Percentiles rank a stretch among this genome's conserved stretches.
These are phyloP conservation scores for Rhododendron henanense DNA, from an alignment of 148 eudicot species.

Conservation along the genomic window DNA sequence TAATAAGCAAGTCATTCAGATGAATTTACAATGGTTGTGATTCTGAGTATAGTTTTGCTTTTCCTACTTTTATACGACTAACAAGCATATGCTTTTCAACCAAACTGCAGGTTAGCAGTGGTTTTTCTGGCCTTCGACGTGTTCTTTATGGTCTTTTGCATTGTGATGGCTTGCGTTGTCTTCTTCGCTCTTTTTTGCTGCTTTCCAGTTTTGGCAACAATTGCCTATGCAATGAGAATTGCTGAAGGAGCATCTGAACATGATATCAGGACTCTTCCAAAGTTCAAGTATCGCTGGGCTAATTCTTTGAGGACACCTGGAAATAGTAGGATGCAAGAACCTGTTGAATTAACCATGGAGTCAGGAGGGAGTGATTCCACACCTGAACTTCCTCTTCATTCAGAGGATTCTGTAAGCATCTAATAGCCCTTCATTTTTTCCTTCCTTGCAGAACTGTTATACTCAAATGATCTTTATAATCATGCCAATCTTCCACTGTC, in stretches of 20 bases:
- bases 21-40: neutral
- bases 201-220: slow-evolving; percentile 53
- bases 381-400: slow-evolving; percentile 31
- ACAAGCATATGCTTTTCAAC: slow-evolving; percentile 6
- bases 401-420: slow-evolving; percentile 67
- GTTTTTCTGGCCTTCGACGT: slow-evolving; percentile 58
- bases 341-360: slow-evolving; percentile 7
- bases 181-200: slow-evolving; percentile 60
- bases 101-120: slow-evolving; percentile 63
- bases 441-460: neutral
- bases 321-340: slow-evolving; percentile 18
- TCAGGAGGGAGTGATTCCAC: slow-evolving; percentile 11
- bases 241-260: slow-evolving; percentile 74
- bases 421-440: neutral
- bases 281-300: slow-evolving; percentile 37
- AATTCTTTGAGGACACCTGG: slow-evolving; percentile 18
- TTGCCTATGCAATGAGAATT: slow-evolving; percentile 60
- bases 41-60: neutral
- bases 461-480: neutral
- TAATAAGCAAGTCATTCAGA: neutral
- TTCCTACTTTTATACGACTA: neutral
- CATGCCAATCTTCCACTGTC: neutral
- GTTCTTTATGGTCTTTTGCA: slow-evolving; percentile 58
- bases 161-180: slow-evolving; percentile 48
- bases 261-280: slow-evolving; percentile 64